These are phyloP conservation scores for Trapa incisa DNA, from an alignment of 345 rosid genomes.

Conservation along the genomic window DNA sequence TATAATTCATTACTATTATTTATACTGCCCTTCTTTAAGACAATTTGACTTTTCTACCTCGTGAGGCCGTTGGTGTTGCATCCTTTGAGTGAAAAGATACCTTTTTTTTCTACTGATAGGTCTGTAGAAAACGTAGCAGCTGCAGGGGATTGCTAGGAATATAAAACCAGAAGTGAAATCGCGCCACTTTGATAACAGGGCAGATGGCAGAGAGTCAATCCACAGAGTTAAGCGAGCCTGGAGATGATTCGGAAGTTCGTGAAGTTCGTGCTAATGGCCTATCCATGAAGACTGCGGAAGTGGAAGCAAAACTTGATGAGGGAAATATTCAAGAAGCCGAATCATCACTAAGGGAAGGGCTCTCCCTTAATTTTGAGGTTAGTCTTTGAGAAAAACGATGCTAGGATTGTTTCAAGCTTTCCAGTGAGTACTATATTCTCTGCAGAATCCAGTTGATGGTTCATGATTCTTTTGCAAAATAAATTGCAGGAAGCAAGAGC, in stretches of 20 bases:
- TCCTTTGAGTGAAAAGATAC: constrained; percentile 1
- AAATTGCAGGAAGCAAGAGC: constrained; percentile 81
- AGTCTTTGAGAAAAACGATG: background rate
- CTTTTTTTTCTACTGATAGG: background rate
- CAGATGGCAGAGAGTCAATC: constrained; percentile 15
- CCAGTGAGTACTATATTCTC: background rate
- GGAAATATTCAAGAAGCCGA: constrained; percentile 92
- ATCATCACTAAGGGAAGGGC: constrained; percentile 77
- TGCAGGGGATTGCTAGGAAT: background rate
- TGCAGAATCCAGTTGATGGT: constrained; percentile 1
- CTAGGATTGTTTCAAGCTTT: background rate
- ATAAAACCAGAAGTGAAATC: constrained; percentile 5
- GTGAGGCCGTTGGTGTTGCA: background rate
- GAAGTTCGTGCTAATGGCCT: constrained; percentile 64
- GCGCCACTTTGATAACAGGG: background rate
- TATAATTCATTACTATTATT: background rate
- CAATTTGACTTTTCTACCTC: background rate
- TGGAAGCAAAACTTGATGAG: constrained; percentile 83
- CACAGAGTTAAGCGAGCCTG: constrained; percentile 24
- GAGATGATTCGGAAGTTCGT: constrained; percentile 20
- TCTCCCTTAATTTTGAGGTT: constrained; percentile 80
- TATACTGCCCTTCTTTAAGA: background rate
- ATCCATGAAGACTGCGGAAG: constrained; percentile 47
- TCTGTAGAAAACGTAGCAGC: background rate
- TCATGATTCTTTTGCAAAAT: constrained; percentile 4